A percentile compares a stretch with the other conserved stretches of the same genome.
These are phyloP conservation scores for Verticillium alfalfae DNA, from an alignment of 2,329 filamentous ascomycete species.

Conservation along the genomic window DNA sequence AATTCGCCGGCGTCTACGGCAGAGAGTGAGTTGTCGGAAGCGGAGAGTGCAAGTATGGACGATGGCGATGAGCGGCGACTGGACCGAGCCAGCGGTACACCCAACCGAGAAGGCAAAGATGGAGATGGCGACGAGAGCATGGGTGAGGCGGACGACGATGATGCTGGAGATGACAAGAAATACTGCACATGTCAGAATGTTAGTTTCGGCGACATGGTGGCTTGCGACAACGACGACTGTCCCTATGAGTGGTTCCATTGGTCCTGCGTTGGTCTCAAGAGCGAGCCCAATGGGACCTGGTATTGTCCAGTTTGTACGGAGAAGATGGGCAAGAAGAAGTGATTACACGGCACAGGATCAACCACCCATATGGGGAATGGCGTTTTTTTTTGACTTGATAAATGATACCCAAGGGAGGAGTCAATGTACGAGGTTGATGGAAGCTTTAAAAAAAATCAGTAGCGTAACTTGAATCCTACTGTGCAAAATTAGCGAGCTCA, in stretches of 20 bases:
- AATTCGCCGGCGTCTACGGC: slow-evolving; percentile 59
- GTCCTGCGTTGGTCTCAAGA: slow-evolving; percentile 65
- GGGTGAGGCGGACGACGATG: slow-evolving; percentile 58
- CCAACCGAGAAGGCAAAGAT: slow-evolving; percentile 26
- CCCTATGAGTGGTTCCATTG: slow-evolving; percentile 87
- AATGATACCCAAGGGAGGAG: slow-evolving; percentile 5
- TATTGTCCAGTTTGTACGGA: slow-evolving; percentile 59
- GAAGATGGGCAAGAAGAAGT: slow-evolving; percentile 39
- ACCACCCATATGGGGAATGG: not conserved
- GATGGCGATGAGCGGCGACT: slow-evolving; percentile 34
- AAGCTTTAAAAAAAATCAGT: not conserved
- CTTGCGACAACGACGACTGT: slow-evolving; percentile 78
- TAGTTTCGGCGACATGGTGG: slow-evolving; percentile 84
- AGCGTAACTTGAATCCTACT: not conserved
- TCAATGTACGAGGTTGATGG: not conserved
- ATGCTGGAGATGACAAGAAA: slow-evolving; percentile 71
- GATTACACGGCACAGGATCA: not conserved
- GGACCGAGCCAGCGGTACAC: slow-evolving; percentile 12
- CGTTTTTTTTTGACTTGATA: not conserved
- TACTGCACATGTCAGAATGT: slow-evolving; percentile 82
- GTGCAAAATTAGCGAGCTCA: not conserved
- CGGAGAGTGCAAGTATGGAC: slow-evolving; percentile 49
- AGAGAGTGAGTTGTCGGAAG: slow-evolving; percentile 61
- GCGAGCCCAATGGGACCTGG: slow-evolving; percentile 63
- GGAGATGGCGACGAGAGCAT: slow-evolving; percentile 47